Percentiles rank a stretch among this genome's conserved stretches.
These are phyloP conservation scores for Podospora appendiculata DNA, from an alignment of 495 filamentous ascomycete species.

Conservation along the genomic window DNA sequence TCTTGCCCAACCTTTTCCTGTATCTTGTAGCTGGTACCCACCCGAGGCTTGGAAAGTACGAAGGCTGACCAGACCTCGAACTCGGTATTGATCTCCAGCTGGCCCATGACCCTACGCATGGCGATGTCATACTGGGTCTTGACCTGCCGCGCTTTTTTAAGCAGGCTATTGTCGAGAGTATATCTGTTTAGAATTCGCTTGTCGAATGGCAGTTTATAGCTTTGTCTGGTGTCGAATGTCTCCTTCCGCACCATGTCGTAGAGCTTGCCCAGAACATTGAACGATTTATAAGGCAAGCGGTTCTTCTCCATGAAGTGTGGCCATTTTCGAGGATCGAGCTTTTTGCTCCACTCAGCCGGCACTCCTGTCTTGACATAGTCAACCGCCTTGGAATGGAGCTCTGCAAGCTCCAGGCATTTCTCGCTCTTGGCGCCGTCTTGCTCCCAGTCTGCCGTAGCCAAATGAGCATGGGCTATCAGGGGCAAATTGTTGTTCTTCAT, in stretches of 20 bases:
- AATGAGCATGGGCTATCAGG: constrained; percentile 74
- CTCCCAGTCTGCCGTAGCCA: constrained; percentile 65
- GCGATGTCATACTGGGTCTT: constrained; percentile 73
- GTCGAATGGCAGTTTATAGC: constrained; percentile 67
- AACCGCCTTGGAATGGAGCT: constrained; percentile 82
- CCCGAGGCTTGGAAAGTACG: constrained; percentile 59
- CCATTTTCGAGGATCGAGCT: constrained; percentile 52
- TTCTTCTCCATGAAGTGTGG: constrained; percentile 92
- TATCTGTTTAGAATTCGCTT: constrained; percentile 63
- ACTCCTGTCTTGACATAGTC: constrained; percentile 90
- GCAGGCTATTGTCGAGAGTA: constrained; percentile 38
- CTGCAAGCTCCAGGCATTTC: constrained; percentile 68
- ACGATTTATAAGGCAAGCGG: constrained; percentile 54
- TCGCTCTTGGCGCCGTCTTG: constrained; percentile 55
- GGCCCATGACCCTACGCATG: constrained; percentile 74
- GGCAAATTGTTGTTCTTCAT: constrained; percentile 87
- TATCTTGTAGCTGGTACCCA: constrained; percentile 71
- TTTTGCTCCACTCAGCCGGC: constrained; percentile 57
- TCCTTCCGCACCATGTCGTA: constrained; percentile 55
- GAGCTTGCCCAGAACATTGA: constrained; percentile 69
- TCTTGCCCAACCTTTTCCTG: constrained; percentile 71
- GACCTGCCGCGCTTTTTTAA: constrained; percentile 53
- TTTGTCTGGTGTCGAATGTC: constrained; percentile 59
- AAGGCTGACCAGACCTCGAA: constrained; percentile 90
- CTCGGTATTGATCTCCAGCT: constrained; percentile 78